These are phyloP conservation scores for Pestalotiopsis sp. DNA, from an alignment of 2,329 filamentous ascomycete species.

Conservation along the genomic window DNA sequence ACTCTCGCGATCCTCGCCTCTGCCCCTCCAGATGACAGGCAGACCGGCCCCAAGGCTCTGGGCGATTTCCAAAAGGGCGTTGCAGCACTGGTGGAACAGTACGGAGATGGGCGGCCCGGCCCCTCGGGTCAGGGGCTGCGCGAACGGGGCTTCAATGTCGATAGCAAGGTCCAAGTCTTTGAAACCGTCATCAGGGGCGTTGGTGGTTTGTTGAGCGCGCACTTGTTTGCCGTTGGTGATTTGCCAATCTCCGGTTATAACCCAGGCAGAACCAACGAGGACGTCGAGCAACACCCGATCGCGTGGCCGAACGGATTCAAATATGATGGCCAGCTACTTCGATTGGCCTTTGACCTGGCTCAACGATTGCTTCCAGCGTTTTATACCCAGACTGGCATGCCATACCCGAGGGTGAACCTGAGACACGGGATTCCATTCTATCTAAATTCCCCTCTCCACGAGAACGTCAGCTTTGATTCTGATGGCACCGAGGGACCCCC, in stretches of 20 bases:
- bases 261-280: slow-evolving; percentile 48
- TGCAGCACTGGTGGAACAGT: slow-evolving; percentile 74
- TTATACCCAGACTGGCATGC: slow-evolving; percentile 86
- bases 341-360: slow-evolving; percentile 85
- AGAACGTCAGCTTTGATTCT: slow-evolving; percentile 47
- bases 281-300: slow-evolving; percentile 57
- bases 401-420: slow-evolving; percentile 92
- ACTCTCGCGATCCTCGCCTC: slow-evolving; percentile 92
- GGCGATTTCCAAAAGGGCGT: slow-evolving; percentile 81
- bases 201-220: slow-evolving; percentile 87
- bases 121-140: slow-evolving; percentile 70
- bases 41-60: slow-evolving; percentile 64
- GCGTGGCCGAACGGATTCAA: slow-evolving; percentile 75
- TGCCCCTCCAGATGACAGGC: slow-evolving; percentile 58
- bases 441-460: slow-evolving; percentile 78
- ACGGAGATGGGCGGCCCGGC: slow-evolving; percentile 80
- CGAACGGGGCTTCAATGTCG: slow-evolving; percentile 84
- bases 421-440: slow-evolving; percentile 92
- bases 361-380: slow-evolving; percentile 88
- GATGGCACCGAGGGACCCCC: slow-evolving; percentile 42
- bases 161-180: slow-evolving; percentile 98
- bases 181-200: slow-evolving; percentile 95
- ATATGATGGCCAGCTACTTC: slow-evolving; percentile 87
- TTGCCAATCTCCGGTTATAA: slow-evolving; percentile 82
- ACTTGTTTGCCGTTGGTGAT: slow-evolving; percentile 89